Evolutionary conservation across 2,329 filamentous ascomycete species (phyloP), one percentile per base, ranked within the genome.

Genomic region (Fusarium nanum): DNA sequence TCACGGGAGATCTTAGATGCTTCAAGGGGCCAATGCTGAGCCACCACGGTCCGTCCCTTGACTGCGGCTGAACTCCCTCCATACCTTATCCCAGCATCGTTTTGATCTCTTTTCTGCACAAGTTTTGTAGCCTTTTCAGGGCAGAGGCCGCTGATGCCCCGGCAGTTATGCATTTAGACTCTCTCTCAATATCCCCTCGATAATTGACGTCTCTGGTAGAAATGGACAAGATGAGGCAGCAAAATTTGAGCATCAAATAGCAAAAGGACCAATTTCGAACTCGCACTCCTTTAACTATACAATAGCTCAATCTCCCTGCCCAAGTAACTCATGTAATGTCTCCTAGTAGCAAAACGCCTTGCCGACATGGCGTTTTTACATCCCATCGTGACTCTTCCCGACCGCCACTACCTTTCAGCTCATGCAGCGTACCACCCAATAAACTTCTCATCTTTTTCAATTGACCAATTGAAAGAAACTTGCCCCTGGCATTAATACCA

Each of bases 361-460:
- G 57, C 56, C 60, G 54, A 47, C 23, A 68, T 65, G 57, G 65
- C 55, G 54, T 58, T 74, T 73, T 73, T 50, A 57, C 54, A 47
- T 58, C 14, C 13, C 44, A 61, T 64, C 60, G 64, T 70, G 72
- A 54, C 48, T 48, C 67, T 60, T 34, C 37, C 14, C 37, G 28
- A 49, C 65, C 46, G 57, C 57, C 55, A 54, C 45, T 23, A 52
- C 32, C 64, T 12, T 63, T 72, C 72, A 75, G 72, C 72, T 72
- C 64, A 62, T 66, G 71, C 68, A 71, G 23, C 30, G 16, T 12
- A 27, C 10, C 37, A 34, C n/a, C 46, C 34, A 53, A 56, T 55
- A 41, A 32, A 53, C 32, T 62, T 57, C 56, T 53, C 50, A 60
- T 47, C 37, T 28, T 20, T 20, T 10, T 2, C 45, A 12, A 45